Base-by-base conservation (phyloP, 192 early-diverging fungal species). In the Coemansia sp. region DNA sequence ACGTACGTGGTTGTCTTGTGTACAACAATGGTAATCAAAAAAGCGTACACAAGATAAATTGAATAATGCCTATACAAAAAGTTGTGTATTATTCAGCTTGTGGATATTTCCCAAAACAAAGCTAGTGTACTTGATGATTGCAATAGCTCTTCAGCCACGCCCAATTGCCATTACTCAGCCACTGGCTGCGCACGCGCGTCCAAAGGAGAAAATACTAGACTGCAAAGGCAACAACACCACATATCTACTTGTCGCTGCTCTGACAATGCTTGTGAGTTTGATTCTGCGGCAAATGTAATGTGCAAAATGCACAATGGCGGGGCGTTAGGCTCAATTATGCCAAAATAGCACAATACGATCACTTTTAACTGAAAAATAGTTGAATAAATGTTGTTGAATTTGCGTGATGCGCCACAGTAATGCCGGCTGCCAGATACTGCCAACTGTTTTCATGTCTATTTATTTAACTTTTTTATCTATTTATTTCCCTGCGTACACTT, bases 181-280 rank as follows among this genome's bases (percentile, higher is more conserved):
- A 50, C 26, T 50, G 15, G 26, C 46, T 29, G 46, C 46, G 46
- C 26, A 50, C 14, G 12, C 24, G 15, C 12, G 26, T 5, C 46
- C 24, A 50, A 50, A 50, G 46, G 46, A 19, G 46, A 50, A 50
- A 50, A n/a, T n/a, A n/a, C 46, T 50, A 26, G 26, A n/a, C 46
- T 12, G 46, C 12, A 50, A 50, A 40, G 12, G 26, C 3, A 8
- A 27, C 26, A 50, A 50, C 24, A 50, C 12, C 24, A 27, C 10
- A 46, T 10, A n/a, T 26, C 29, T 15, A 14, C 11, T 50, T 50
- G 46, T 46, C 43, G 1, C 3, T 10, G 21, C 12, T 8, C 24
- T 24, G 14, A 26, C 43, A 46, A 46, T 50, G 46, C 24, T 50
- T 15, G 12, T 50, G 14, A 50, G 22, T 48, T 48, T 48, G 24